Conservation (phyloP, 2,329 filamentous ascomycete species). For the Tolypocladium inflatum region DNA sequence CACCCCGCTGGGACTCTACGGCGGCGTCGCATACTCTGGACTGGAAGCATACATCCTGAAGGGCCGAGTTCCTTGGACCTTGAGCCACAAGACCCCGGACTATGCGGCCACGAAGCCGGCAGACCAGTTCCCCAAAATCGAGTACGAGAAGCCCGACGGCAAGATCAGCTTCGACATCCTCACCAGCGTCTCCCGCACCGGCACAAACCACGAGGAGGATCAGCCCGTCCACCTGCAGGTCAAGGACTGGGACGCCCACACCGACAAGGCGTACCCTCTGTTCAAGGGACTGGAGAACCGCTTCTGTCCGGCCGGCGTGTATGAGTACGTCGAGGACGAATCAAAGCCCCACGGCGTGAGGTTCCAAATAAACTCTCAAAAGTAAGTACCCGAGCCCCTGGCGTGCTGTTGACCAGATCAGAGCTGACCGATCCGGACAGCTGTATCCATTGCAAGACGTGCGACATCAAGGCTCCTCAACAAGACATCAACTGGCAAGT, state of each 20-base stretch:
- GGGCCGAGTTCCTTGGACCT: conserved; percentile 82
- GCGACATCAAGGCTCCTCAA: conserved; percentile 93
- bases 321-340: conserved; percentile 93
- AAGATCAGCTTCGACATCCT: conserved; percentile 93
- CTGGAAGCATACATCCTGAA: conserved; percentile 83
- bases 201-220: conserved; percentile 97
- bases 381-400: conserved; percentile 51
- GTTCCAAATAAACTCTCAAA: conserved; percentile 97
- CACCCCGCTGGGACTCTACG: conserved; percentile 74
- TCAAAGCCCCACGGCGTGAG: conserved; percentile 79
- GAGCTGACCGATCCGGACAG: conserved; percentile 31
- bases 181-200: conserved; percentile 88
- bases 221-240: conserved; percentile 95
- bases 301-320: conserved; percentile 95
- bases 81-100: conserved; percentile 75
- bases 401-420: conserved; percentile 1
- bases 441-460: conserved; percentile 99
- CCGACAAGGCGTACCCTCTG: conserved; percentile 69
- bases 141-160: conserved; percentile 93
- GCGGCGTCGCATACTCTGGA: conserved; percentile 86
- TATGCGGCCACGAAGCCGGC: conserved; percentile 70
- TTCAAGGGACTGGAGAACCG: conserved; percentile 92
- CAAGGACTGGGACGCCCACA: conserved; percentile 88
- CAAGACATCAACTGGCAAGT: conserved; percentile 98
- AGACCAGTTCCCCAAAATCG: conserved; percentile 75